These are phyloP conservation scores for Nakazawaea laoshanensis DNA, from an alignment of 805 yeast genomes.

Conservation along the genomic window DNA sequence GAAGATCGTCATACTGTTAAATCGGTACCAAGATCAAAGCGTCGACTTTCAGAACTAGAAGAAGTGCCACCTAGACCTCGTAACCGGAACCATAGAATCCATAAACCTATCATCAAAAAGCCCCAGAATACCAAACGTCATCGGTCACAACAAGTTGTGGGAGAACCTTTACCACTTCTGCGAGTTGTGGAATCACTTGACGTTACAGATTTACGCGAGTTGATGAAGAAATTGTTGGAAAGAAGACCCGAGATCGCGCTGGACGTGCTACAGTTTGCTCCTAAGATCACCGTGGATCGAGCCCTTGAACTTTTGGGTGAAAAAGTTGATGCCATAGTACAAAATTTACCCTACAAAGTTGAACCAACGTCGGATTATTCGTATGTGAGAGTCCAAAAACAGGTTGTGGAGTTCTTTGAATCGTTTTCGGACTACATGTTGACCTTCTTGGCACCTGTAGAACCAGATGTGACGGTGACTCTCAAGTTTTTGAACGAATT, in stretches of 20 bases:
- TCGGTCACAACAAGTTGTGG: constrained; percentile 37
- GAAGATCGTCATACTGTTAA: too few species aligned
- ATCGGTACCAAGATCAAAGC: too few species aligned
- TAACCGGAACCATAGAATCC: constrained; percentile 3
- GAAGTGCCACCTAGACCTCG: too few species aligned
- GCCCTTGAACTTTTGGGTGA: constrained; percentile 40
- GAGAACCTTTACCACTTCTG: constrained; percentile 52
- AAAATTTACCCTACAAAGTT: constrained; percentile 66
- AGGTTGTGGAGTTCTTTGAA: constrained; percentile 58
- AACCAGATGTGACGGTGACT: constrained; percentile 41
- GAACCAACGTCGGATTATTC: constrained; percentile 70
- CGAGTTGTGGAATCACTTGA: constrained; percentile 66
- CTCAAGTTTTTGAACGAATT: constrained; percentile 52
- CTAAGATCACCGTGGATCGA: constrained; percentile 46
- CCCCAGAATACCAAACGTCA: constrained; percentile 14
- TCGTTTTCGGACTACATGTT: constrained; percentile 70
- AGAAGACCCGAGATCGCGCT: constrained; percentile 54
- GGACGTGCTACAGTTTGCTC: constrained; percentile 43
- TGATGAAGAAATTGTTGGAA: constrained; percentile 45
- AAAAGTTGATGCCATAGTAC: constrained; percentile 35
- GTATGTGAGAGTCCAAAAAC: constrained; percentile 61
- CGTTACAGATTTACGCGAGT: constrained; percentile 39
- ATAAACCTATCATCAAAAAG: background rate
- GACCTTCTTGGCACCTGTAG: constrained; percentile 66
- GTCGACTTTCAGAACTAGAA: too few species aligned